phyloP scores from a whole-genome alignment of 1,139 yeast genomes.

The Ogataea hybrid region DNA sequence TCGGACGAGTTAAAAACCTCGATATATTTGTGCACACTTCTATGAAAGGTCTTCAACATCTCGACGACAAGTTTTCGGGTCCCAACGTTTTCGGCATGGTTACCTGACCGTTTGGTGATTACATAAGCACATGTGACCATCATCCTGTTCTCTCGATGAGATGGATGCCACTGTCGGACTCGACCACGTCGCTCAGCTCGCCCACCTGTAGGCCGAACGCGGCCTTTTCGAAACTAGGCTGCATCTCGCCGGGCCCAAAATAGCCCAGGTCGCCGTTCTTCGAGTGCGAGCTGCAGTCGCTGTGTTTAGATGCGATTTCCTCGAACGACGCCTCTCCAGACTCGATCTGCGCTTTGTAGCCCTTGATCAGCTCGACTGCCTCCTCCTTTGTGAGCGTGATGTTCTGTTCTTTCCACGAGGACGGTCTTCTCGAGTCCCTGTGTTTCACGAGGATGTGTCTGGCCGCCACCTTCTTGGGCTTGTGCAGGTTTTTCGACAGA shows the following conservation, averaged over 20 bases:
- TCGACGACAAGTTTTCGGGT: neutral
- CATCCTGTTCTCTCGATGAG: conserved; percentile 76
- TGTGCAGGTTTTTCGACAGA: conserved; percentile 41
- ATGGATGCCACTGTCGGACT: conserved; percentile 90
- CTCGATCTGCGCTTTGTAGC: conserved; percentile 58
- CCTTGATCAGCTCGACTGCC: conserved; percentile 64
- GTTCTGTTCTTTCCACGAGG: conserved; percentile 78
- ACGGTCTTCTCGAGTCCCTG: conserved; percentile 79
- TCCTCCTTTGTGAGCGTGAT: conserved; percentile 80
- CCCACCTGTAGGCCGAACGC: conserved; percentile 81
- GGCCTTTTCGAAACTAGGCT: conserved; percentile 87
- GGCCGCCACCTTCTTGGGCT: conserved; percentile 62
- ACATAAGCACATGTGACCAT: neutral
- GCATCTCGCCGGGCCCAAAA: conserved; percentile 92
- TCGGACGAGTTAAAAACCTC: neutral
- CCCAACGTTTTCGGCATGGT: neutral
- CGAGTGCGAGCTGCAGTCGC: conserved; percentile 86
- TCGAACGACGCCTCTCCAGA: conserved; percentile 69
- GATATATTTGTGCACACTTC: neutral
- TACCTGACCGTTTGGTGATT: neutral
- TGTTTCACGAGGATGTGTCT: conserved; percentile 82
- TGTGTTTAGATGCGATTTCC: conserved; percentile 76
- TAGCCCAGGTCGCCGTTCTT: conserved; percentile 91
- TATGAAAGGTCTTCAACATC: neutral
- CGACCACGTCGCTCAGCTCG: conserved; percentile 79